A percentile compares a stretch with the other conserved stretches of the same genome.
These are phyloP conservation scores for Primulina huaijiensis DNA, from an alignment of 257 asterid genomes.

Conservation along the genomic window DNA sequence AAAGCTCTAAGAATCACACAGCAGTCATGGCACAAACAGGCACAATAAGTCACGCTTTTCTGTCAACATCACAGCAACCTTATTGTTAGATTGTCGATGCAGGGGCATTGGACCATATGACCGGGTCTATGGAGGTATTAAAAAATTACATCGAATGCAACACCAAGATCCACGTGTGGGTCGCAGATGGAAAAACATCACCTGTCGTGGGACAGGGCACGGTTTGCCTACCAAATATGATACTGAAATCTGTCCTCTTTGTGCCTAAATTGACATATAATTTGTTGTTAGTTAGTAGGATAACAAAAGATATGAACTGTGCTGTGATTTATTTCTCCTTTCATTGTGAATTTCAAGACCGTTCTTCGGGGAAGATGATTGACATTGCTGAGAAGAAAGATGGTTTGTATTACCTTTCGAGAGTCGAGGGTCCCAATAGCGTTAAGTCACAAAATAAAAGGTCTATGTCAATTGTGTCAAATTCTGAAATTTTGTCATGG, in stretches of 20 bases:
- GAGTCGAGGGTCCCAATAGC: too few relatives aligned
- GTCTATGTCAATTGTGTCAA: not conserved
- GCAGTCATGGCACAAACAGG: not conserved
- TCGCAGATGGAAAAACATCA: too few relatives aligned
- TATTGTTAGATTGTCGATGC: not conserved
- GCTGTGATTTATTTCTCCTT: not conserved
- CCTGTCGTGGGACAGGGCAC: too few relatives aligned
- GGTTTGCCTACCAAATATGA: not conserved
- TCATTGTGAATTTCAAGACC: not conserved
- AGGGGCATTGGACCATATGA: not conserved
- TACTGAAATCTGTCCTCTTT: not conserved
- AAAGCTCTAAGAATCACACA: not conserved
- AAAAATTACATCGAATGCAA: not conserved
- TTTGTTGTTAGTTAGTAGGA: not conserved
- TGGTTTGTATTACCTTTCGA: not conserved
- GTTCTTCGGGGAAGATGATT: not conserved
- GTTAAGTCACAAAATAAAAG: too few relatives aligned
- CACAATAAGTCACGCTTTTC: not conserved
- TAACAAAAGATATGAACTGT: too few relatives aligned
- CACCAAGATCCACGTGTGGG: too few relatives aligned
- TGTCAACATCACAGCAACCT: not conserved
- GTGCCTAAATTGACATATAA: conserved; percentile 1
- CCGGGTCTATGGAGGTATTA: not conserved
- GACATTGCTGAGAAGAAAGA: not conserved
- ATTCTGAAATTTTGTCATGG: not conserved